These are phyloP conservation scores for Floccularia luteovirens DNA, from an alignment of 768 basidiomycete genomes.

Conservation along the genomic window DNA sequence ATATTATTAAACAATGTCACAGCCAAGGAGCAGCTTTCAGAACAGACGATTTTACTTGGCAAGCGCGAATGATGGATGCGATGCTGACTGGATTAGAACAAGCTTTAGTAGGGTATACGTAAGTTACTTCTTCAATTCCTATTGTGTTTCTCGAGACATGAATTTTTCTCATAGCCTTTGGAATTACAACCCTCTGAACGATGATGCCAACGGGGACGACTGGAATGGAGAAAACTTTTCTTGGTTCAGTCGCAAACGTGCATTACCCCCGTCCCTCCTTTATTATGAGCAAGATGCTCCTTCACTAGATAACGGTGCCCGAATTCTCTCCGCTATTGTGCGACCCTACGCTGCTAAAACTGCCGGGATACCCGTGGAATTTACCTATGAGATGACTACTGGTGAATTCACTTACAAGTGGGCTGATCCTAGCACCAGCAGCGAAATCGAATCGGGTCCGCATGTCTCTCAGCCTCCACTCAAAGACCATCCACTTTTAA, in stretches of 20 bases:
- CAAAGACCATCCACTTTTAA: slow-evolving; percentile 27
- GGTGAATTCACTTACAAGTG: slow-evolving; percentile 63
- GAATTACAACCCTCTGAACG: slow-evolving; percentile 91
- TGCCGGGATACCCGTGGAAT: slow-evolving; percentile 71
- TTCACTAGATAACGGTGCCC: slow-evolving; percentile 76
- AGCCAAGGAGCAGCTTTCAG: slow-evolving; percentile 69
- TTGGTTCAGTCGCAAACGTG: slow-evolving; percentile 72
- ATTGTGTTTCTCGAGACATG: neutral
- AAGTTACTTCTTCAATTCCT: slow-evolving; percentile 21
- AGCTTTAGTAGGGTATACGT: slow-evolving; percentile 81
- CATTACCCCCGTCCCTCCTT: slow-evolving; percentile 45
- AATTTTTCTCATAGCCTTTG: slow-evolving; percentile 56
- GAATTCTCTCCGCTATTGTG: slow-evolving; percentile 73
- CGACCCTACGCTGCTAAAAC: slow-evolving; percentile 90
- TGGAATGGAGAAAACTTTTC: slow-evolving; percentile 99
- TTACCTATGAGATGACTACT: slow-evolving; percentile 73
- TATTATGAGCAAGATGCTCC: slow-evolving; percentile 52
- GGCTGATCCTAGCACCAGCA: slow-evolving; percentile 33
- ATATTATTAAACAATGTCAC: neutral
- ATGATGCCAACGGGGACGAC: slow-evolving; percentile 69
- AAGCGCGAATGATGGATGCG: slow-evolving; percentile 91
- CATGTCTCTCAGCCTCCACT: slow-evolving; percentile 29
- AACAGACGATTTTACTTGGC: slow-evolving; percentile 73
- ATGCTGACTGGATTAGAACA: slow-evolving; percentile 78
- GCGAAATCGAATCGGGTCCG: no score